These are phyloP conservation scores for Cryptococcus amylolentus DNA, from an alignment of 1,284 basidiomycete species.

Conservation along the genomic window DNA sequence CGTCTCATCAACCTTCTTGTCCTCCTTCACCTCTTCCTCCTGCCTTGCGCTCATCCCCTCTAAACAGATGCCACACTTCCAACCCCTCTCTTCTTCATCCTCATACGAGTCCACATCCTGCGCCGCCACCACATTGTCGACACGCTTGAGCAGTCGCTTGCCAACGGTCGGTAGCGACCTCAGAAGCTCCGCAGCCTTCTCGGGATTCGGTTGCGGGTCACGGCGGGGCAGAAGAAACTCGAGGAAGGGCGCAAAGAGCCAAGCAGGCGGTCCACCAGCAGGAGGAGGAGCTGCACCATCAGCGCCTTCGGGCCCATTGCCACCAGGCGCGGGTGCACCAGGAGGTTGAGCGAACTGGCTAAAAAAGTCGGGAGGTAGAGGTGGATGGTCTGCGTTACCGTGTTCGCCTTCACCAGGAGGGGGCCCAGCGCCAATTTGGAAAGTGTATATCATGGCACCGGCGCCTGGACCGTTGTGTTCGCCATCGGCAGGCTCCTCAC, in stretches of 20 bases:
- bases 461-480: not conserved
- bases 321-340: not conserved
- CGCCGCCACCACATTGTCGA: constrained; percentile 36
- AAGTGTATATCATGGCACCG: constrained; percentile 7
- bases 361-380: not conserved
- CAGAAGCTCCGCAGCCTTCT: constrained; percentile 42
- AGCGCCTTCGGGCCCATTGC: not conserved
- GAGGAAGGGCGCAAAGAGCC: constrained; percentile 16
- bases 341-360: not conserved
- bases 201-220: constrained; percentile 29
- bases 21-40: constrained; percentile 7
- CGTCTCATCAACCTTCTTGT: constrained; percentile 3
- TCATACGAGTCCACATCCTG: constrained; percentile 28
- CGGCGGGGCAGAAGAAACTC: constrained; percentile 8
- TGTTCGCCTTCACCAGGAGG: not conserved
- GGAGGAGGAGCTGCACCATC: not conserved
- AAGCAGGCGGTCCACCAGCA: constrained; percentile 4
- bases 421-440: constrained; percentile 11
- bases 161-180: constrained; percentile 34
- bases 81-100: constrained; percentile 28
- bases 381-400: not conserved
- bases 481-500: not conserved
- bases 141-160: constrained; percentile 27
- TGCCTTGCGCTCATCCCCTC: constrained; percentile 24
- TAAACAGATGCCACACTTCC: constrained; percentile 45